Percentiles rank a stretch among this genome's conserved stretches.
These are phyloP conservation scores for Aspergillus thermomutatus DNA, from an alignment of 2,329 filamentous ascomycete species.

Conservation along the genomic window DNA sequence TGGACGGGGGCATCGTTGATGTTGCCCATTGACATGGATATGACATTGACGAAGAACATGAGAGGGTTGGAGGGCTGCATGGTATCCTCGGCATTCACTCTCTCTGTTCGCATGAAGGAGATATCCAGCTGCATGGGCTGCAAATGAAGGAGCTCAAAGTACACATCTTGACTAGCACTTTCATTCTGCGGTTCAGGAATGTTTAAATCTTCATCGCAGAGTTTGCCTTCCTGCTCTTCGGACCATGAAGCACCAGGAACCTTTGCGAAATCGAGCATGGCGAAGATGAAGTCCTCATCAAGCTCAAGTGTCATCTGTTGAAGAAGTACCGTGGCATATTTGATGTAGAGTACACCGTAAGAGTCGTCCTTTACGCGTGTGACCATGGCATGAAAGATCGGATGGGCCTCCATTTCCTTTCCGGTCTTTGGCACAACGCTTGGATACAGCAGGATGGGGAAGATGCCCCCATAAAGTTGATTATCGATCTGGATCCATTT, in stretches of 20 bases:
- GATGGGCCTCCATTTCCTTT: constrained; percentile 93
- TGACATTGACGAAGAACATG: constrained; percentile 98
- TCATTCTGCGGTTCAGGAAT: constrained; percentile 88
- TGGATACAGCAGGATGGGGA: constrained; percentile 94
- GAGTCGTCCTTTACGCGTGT: constrained; percentile 97
- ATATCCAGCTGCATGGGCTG: constrained; percentile 98
- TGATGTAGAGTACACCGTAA: constrained; percentile 96
- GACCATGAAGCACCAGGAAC: constrained; percentile 87
- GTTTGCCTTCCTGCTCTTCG: constrained; percentile 74
- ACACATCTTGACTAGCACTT: constrained; percentile 86
- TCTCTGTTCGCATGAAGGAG: constrained; percentile 94
- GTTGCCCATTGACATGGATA: constrained; percentile 99
- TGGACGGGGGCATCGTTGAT: constrained; percentile 96
- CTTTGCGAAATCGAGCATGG: constrained; percentile 90
- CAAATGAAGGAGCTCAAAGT: constrained; percentile 94
- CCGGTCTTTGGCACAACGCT: constrained; percentile 97
- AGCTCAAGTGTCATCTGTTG: constrained; percentile 98
- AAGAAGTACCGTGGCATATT: constrained; percentile 88
- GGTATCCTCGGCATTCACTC: constrained; percentile 94
- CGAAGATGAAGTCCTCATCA: constrained; percentile 97
- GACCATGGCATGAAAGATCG: constrained; percentile 86
- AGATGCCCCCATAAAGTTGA: constrained; percentile 95
- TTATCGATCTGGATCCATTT: constrained; percentile 99
- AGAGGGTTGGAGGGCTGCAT: constrained; percentile 86
- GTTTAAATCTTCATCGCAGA: constrained; percentile 86